Evolutionary conservation across 306 rosid genomes (phyloP), one percentile per base, ranked within the genome.

Genomic region (Sicyos baderoa): DNA sequence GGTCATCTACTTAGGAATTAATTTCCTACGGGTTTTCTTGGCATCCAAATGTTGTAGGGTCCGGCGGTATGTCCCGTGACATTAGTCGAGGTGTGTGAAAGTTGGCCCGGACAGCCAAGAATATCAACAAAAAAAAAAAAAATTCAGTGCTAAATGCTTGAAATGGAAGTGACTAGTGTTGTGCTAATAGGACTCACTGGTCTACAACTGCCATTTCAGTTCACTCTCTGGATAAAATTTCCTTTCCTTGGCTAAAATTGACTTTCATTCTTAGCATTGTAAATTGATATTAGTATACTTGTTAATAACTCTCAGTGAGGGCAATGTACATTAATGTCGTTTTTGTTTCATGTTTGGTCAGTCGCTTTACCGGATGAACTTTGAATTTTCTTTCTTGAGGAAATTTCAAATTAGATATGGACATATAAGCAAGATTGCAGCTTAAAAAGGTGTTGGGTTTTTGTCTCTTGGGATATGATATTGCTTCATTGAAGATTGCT

Each of bases 151-250:
- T 18, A 18, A 63, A 19, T 18, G 29, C n/a, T 19, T 17, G 51
- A 17, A 63, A 63, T 63, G 51, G 52, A 17, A 63, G 52, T 1
- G n/a, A 37, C 9, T 40, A 63, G 69, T 63, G 69, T n/a, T n/a
- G 40, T 42, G 52, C 17, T 40, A 23, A 55, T 18, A 2, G 12
- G n/a, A 63, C 19, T 18, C 32, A 40, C 52, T 40, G 51, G 18
- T 63, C 7, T 63, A 37, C 68, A 40, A 42, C 49, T 40, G 29
- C n/a, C 22, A 62, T 37, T 37, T 37, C 51, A 35, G 49, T 61
- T 29, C 12, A 3, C 65, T 32, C 16, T 61, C 14, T n/a, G 23
- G 23, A 9, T 35, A 8, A 3, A 1, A 35, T 35, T 61, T 8
- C 25, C 48, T 61, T 9, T 9, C 49, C 49, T n/a, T 37, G 51